Evolutionary conservation across 768 basidiomycete genomes (phyloP).

Genomic region (Chalciporus piperatus): DNA sequence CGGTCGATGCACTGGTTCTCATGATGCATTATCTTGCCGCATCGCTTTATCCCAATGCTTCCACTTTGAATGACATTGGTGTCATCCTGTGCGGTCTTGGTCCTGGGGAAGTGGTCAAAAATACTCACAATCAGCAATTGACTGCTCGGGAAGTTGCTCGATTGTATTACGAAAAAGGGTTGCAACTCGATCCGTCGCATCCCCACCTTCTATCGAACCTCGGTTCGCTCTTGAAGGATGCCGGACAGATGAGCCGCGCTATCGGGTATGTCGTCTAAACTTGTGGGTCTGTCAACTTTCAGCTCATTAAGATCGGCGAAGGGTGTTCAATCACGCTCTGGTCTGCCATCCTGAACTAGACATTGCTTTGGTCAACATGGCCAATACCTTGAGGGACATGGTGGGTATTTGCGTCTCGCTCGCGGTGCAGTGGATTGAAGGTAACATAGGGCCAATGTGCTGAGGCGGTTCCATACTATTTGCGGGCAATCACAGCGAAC

Average conservation of each 20-base stretch:
- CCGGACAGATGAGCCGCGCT: conserved; percentile 40
- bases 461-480: conserved; percentile 46
- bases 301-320: conserved; percentile 11
- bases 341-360: conserved; percentile 45
- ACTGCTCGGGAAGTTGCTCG: conserved; percentile 38
- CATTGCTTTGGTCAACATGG: conserved; percentile 51
- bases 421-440: neutral
- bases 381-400: conserved; percentile 48
- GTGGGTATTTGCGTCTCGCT: conserved; percentile 24
- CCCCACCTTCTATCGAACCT: conserved; percentile 51
- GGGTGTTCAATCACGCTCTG: conserved; percentile 41
- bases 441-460: conserved; percentile 35
- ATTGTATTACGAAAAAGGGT: conserved; percentile 43
- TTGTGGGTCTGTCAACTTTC: neutral
- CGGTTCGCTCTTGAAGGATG: conserved; percentile 50
- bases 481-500: conserved; percentile 41
- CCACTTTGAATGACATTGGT: conserved; percentile 50
- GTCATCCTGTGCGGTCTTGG: conserved; percentile 42
- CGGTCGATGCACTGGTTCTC: conserved; percentile 38
- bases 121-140: conserved; percentile 17
- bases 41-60: conserved; percentile 42
- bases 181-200: conserved; percentile 43
- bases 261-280: conserved; percentile 33
- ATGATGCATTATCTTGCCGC: conserved; percentile 49
- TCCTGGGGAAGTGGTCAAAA: conserved; percentile 18